Base-by-base conservation (phyloP, 2,329 filamentous ascomycete genomes). In the Aspergillus felis region DNA sequence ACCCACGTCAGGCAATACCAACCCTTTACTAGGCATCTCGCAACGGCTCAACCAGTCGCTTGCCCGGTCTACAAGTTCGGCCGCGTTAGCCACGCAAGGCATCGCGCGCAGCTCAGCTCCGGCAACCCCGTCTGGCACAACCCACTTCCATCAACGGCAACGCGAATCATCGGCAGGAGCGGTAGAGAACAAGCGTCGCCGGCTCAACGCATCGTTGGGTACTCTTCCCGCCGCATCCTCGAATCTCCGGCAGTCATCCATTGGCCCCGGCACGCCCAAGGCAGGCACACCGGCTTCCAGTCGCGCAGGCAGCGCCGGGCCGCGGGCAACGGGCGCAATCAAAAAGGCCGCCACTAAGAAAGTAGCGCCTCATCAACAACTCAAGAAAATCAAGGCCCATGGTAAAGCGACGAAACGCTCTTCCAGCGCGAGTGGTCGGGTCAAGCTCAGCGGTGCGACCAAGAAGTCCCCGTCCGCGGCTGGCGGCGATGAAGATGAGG, bases 261-360 rank as follows among this genome's bases (percentile, higher is more conserved):
- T 85, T 12, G 85, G 84, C 0, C 85, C 84, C 20, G 84, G 83
- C n/a, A 87, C 85, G 1, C 85, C 85, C 4, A 87, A 87, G 66
- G 77, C 81, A 0, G 79, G 80, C 3, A 86, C 84, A 0, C 78
- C 78, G 4, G 71, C 65, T 0, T 69, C 82, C 71, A 67, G 71
- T 42, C 83, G 85, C n/a, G 82, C 83, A 2, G 83, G 84, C 47
- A 87, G 84, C 60, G 81, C 79, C 3, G 83, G 84, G 12, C 84
- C 85, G 9, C 77, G 78, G 41, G 59, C 72, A 59, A 66, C 70
- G 62, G 65, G 69, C 25, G 66, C 66, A 3, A 68, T 68, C 28
- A 81, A 81, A 64, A 78, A 81, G 58, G 74, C 78, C 2, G 57
- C 74, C 27, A 79, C 79, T 12, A 84, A 82, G 69, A 84, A 81